Evolutionary conservation across 768 basidiomycete species (phyloP).

Genomic region (Lentinula sp.): DNA sequence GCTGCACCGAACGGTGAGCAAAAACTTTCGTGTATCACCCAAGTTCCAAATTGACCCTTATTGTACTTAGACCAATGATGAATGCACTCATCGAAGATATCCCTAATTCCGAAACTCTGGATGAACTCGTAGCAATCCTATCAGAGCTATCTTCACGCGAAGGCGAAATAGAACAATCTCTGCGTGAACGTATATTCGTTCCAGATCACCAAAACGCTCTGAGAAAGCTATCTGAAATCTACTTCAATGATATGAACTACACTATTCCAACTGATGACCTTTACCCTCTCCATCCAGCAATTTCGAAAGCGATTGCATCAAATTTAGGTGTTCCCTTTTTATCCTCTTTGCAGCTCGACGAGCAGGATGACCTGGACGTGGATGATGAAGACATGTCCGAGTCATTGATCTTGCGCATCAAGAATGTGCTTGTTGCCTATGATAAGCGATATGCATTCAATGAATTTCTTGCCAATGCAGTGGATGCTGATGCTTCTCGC

Average conservation of each 20-base stretch:
- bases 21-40: neutral
- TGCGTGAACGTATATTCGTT: constrained; percentile 24
- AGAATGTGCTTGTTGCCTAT: constrained; percentile 35
- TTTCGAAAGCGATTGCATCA: constrained; percentile 9
- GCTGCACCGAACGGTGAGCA: constrained; percentile 1
- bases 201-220: constrained; percentile 24
- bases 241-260: constrained; percentile 30
- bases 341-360: constrained; percentile 12
- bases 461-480: constrained; percentile 51
- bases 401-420: constrained; percentile 34
- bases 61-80: neutral
- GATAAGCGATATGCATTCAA: constrained; percentile 34
- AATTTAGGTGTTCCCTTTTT: constrained; percentile 11
- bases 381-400: constrained; percentile 37
- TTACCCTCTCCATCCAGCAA: constrained; percentile 1
- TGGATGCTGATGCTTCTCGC: constrained; percentile 39
- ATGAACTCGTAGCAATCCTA: neutral
- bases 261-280: neutral
- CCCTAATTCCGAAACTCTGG: neutral
- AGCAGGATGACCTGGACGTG: constrained; percentile 17
- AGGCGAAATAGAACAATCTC: constrained; percentile 8
- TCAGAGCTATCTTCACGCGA: neutral
- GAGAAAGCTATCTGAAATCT: constrained; percentile 21
- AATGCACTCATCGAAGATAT: neutral
- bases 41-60: neutral